These are phyloP conservation scores for Tieghemiomyces parasiticus DNA, from an alignment of 192 early-diverging fungal genomes.

Conservation along the genomic window DNA sequence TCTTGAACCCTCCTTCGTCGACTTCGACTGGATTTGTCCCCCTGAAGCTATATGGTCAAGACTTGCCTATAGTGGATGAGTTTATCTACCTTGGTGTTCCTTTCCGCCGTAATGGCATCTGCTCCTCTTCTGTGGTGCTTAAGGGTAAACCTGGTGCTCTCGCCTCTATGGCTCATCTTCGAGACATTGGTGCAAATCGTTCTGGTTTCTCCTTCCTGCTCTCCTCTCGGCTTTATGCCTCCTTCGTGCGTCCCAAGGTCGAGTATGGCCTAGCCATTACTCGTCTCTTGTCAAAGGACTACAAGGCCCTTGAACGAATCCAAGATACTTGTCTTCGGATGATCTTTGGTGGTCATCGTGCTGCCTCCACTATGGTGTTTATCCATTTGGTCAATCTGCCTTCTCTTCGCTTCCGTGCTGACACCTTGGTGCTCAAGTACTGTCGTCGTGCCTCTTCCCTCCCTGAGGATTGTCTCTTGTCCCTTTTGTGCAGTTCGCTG, in stretches of 20 bases:
- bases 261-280: slow-evolving; percentile 4
- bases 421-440: slow-evolving; percentile 4
- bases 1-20: slow-evolving; percentile 3
- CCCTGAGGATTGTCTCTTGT: slow-evolving; percentile 4
- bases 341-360: slow-evolving; percentile 4
- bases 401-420: slow-evolving; percentile 3
- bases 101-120: slow-evolving; percentile 4
- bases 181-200: slow-evolving; percentile 4
- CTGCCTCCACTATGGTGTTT: slow-evolving; percentile 4
- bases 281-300: slow-evolving; percentile 4
- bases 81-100: slow-evolving; percentile 4
- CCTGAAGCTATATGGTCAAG: slow-evolving; percentile 4
- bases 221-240: slow-evolving; percentile 3
- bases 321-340: slow-evolving; percentile 4
- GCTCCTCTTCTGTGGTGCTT: slow-evolving; percentile 3
- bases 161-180: slow-evolving; percentile 3
- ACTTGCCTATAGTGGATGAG: slow-evolving; percentile 4
- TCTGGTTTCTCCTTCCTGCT: slow-evolving; percentile 4
- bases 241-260: slow-evolving; percentile 3
- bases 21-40: slow-evolving; percentile 4
- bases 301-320: slow-evolving; percentile 4
- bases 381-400: slow-evolving; percentile 4
- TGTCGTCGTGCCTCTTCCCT: slow-evolving; percentile 3
- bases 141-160: slow-evolving; percentile 4
- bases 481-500: slow-evolving; percentile 3